Evolutionary conservation across 1,284 basidiomycete species (phyloP), one percentile per base, ranked within the genome.

Genomic region (Phylloboletellus chloephorus): DNA sequence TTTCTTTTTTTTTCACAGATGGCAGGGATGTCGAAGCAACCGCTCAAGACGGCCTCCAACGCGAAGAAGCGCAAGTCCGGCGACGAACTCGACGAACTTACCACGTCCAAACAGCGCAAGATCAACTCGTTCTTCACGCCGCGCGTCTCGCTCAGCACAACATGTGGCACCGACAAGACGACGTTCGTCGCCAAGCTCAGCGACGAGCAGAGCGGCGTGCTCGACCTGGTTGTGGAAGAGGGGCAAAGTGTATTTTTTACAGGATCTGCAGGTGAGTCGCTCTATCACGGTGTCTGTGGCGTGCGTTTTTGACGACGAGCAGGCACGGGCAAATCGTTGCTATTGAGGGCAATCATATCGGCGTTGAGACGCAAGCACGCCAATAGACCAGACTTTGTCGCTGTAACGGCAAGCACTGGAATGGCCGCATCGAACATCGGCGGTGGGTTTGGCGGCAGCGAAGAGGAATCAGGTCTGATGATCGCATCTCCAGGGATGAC

Each of bases 401-500:
- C 83, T 0, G 71, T 90, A 32, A 89, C 87, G 0, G 88, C 88
- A 8, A 87, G 84, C 15, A 59, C 58, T 0, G 64, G 65, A 15
- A 88, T 91, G 53, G 87, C 88, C 0, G 84, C 83, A 0, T 81
- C 84, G 49, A 89, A 90, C 57, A 84, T 92, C 39, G 87, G 86
- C 9, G 88, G 89, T 49, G 29, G 26, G 69, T 29, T 41, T 37
- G 13, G 15, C 7, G 2, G 17, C 5, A n/a, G n/a, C n/a, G n/a
- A n/a, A n/a, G n/a, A n/a, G n/a, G n/a, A n/a, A n/a, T 10, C 29
- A 17, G 5, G 7, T 16, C 29, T 30, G 15, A 19, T n/a, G 5
- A 29, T 12, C 16, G 6, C 4, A 16, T 7, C 4, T 29, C 17
- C 20, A 68, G 67, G 67, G 33, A 65, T 77, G 49, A 91, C 88